Conservation (phyloP, 2,329 filamentous ascomycete species). For the Hypoxylon sp. region DNA sequence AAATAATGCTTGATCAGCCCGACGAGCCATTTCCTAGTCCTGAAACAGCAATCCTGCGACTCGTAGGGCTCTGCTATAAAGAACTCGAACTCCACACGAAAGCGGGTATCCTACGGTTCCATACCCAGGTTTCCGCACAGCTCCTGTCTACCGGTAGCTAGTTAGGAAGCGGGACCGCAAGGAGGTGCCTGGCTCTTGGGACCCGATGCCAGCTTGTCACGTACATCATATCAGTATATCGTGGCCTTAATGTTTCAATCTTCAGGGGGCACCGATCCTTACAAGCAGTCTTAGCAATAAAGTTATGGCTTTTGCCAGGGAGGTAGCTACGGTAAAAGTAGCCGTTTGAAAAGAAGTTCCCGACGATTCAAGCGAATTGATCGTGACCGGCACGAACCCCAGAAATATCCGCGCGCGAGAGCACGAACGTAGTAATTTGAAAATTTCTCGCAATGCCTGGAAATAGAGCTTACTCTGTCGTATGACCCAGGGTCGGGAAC, state of each 20-base stretch:
- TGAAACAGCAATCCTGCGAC: slow-evolving; percentile 34
- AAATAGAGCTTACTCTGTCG: slow-evolving; percentile 38
- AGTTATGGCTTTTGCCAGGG: slow-evolving; percentile 29
- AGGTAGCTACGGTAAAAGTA: slow-evolving; percentile 23
- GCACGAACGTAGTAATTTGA: slow-evolving; percentile 35
- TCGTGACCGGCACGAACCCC: slow-evolving; percentile 24
- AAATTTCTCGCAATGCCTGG: slow-evolving; percentile 29
- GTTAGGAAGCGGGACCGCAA: slow-evolving; percentile 26
- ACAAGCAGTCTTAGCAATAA: slow-evolving; percentile 31
- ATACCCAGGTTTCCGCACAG: slow-evolving; percentile 33
- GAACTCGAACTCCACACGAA: slow-evolving; percentile 36
- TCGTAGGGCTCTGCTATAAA: slow-evolving; percentile 38
- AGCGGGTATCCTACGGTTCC: slow-evolving; percentile 39
- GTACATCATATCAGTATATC: slow-evolving; percentile 42
- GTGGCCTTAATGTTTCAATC: slow-evolving; percentile 35
- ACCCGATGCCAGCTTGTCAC: slow-evolving; percentile 38
- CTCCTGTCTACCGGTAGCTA: slow-evolving; percentile 34
- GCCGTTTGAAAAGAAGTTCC: slow-evolving; percentile 7
- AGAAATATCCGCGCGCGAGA: slow-evolving; percentile 23
- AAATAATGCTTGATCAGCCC: slow-evolving; percentile 26
- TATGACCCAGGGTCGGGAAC: slow-evolving; percentile 33
- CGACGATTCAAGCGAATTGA: slow-evolving; percentile 23
- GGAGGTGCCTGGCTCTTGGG: slow-evolving; percentile 40
- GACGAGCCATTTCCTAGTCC: slow-evolving; percentile 30
- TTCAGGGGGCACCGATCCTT: slow-evolving; percentile 36